Conservation (phyloP, 441 rosid genomes). For the Pelargonium cotyledonis region DNA sequence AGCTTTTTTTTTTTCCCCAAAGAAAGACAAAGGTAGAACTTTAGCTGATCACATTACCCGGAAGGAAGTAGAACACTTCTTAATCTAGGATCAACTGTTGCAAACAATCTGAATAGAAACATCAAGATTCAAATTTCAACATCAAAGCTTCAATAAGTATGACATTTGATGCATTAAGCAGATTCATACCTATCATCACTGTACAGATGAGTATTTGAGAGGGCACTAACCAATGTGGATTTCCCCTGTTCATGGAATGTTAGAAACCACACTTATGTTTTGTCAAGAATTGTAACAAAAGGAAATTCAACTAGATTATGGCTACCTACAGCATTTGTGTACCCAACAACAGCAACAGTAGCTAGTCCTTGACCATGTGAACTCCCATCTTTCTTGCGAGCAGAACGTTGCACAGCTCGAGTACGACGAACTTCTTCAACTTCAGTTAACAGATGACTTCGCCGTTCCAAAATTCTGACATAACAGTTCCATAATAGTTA, state of each 20-base stretch:
- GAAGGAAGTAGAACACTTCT: constrained; percentile 68
- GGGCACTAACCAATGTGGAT: constrained; percentile 69
- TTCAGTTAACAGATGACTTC: constrained; percentile 52
- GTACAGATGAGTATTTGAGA: constrained; percentile 64
- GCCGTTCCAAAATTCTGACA: constrained; percentile 66
- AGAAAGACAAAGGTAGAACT: constrained; percentile 3
- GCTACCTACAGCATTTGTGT: constrained; percentile 87
- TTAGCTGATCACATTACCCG: constrained; percentile 36
- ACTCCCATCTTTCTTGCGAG: constrained; percentile 59
- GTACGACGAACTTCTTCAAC: constrained; percentile 80
- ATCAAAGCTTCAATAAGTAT: constrained; percentile 1
- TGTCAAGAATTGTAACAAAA: constrained; percentile 8
- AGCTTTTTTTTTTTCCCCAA: background rate
- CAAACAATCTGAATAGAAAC: constrained; percentile 53
- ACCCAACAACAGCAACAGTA: constrained; percentile 87
- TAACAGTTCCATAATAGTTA: constrained; percentile 13
- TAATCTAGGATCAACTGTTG: constrained; percentile 74
- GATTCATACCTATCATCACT: constrained; percentile 65
- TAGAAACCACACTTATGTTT: background rate
- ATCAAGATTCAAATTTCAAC: constrained; percentile 7
- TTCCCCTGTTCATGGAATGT: constrained; percentile 53
- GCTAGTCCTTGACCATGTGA: constrained; percentile 43
- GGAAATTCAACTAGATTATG: constrained; percentile 12
- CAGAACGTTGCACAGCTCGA: constrained; percentile 77
- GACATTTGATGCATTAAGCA: constrained; percentile 15